Evolutionary conservation across 208 protist species (phyloP).

Genomic region (Porcisia deanei): DNA sequence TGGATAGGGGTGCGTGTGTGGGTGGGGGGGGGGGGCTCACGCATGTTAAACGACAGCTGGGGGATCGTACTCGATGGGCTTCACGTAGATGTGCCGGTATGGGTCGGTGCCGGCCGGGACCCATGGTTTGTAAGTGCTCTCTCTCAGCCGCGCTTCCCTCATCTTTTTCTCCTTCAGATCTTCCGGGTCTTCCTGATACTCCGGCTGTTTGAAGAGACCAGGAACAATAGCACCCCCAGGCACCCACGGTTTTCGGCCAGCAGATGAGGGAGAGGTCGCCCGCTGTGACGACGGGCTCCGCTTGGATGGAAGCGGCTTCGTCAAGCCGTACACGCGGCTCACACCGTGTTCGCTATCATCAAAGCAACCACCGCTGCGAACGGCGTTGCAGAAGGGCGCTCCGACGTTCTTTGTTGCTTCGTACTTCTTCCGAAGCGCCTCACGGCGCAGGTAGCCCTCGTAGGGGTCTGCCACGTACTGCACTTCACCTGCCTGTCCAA

Average conservation of each 20-base stretch:
- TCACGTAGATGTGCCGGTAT: slow-evolving; percentile 81
- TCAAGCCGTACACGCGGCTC: slow-evolving; percentile 76
- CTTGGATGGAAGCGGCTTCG: slow-evolving; percentile 73
- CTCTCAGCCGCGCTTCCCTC: slow-evolving; percentile 57
- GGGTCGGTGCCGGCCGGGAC: slow-evolving; percentile 68
- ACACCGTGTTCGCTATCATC: slow-evolving; percentile 79
- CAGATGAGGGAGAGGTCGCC: not conserved
- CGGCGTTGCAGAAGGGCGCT: slow-evolving; percentile 64
- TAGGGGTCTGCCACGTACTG: slow-evolving; percentile 85
- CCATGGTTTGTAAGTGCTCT: slow-evolving; percentile 79
- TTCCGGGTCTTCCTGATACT: slow-evolving; percentile 91
- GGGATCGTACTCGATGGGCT: slow-evolving; percentile 72
- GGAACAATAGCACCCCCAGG: slow-evolving; percentile 71
- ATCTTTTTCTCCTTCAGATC: slow-evolving; percentile 81
- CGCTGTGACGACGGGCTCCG: slow-evolving; percentile 19
- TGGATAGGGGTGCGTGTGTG: not conserved
- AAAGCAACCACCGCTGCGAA: slow-evolving; percentile 70
- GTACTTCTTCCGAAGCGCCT: slow-evolving; percentile 40
- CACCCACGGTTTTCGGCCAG: slow-evolving; percentile 61
- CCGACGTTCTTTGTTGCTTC: slow-evolving; percentile 24
- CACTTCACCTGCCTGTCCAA: slow-evolving; percentile 74
- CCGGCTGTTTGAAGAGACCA: slow-evolving; percentile 69
- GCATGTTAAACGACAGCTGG: slow-evolving; percentile 42
- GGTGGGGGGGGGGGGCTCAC: not conserved
- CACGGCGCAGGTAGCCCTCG: slow-evolving; percentile 38